Evolutionary conservation across 768 basidiomycete species (phyloP).

Genomic region (Auriscalpium vulgare): DNA sequence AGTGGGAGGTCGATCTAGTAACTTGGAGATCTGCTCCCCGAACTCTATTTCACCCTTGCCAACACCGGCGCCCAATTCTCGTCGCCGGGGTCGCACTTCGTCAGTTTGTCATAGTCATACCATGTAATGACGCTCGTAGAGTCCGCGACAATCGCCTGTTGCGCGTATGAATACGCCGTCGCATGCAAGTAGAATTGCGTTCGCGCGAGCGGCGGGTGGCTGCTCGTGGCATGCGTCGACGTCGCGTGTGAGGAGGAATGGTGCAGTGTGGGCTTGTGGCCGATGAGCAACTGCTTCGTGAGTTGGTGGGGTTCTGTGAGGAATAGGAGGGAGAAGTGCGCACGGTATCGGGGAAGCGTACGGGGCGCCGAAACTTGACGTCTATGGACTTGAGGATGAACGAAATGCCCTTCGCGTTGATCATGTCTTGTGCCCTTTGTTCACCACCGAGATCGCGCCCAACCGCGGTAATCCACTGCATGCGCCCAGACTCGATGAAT

Average conservation of each 20-base stretch:
- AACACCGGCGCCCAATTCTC: slow-evolving; percentile 30
- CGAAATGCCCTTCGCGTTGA: slow-evolving; percentile 57
- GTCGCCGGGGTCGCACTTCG: slow-evolving; percentile 57
- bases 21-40: too few relatives aligned
- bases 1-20: too few relatives aligned
- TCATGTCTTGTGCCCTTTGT: slow-evolving; percentile 44
- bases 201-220: slow-evolving; percentile 19
- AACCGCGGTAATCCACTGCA: slow-evolving; percentile 55
- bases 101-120: slow-evolving; percentile 68
- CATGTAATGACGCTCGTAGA: slow-evolving; percentile 62
- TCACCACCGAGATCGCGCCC: slow-evolving; percentile 55
- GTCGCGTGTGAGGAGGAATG: slow-evolving; percentile 13
- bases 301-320: background rate
- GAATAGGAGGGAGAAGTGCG: slow-evolving; percentile 1
- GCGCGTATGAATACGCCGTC: slow-evolving; percentile 56
- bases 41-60: slow-evolving; percentile 14
- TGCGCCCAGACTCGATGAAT: slow-evolving; percentile 68
- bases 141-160: slow-evolving; percentile 55
- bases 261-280: slow-evolving; percentile 41
- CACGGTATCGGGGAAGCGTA: slow-evolving; percentile 72
- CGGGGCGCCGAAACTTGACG: slow-evolving; percentile 61
- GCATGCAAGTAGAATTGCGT: slow-evolving; percentile 44
- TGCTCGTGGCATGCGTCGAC: slow-evolving; percentile 17
- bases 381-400: slow-evolving; percentile 67
- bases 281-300: slow-evolving; percentile 48